Evolutionary conservation across 495 filamentous ascomycete genomes (phyloP).

Genomic region (Tetracladium marchalianum): DNA sequence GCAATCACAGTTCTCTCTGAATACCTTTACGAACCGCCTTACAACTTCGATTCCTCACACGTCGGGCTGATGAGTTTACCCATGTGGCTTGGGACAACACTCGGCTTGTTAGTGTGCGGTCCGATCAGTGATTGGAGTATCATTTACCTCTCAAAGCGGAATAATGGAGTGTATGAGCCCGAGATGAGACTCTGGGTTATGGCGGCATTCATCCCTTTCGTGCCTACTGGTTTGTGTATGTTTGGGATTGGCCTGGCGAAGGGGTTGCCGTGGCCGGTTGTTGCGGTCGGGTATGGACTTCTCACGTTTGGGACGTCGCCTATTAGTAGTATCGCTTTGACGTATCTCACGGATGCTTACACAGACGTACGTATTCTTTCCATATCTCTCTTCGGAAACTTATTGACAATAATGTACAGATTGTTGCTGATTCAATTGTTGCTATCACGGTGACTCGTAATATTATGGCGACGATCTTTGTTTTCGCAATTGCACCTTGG

Average conservation of each 20-base stretch:
- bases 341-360: slow-evolving; percentile 29
- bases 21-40: slow-evolving; percentile 25
- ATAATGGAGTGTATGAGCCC: slow-evolving; percentile 57
- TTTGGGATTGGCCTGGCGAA: slow-evolving; percentile 27
- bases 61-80: slow-evolving; percentile 30
- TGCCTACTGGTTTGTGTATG: slow-evolving; percentile 23
- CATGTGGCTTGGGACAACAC: slow-evolving; percentile 25
- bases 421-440: slow-evolving; percentile 26
- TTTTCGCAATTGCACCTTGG: slow-evolving; percentile 27
- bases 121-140: slow-evolving; percentile 31
- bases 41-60: slow-evolving; percentile 26
- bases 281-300: slow-evolving; percentile 21
- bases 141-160: slow-evolving; percentile 44
- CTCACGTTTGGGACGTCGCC: slow-evolving; percentile 22
- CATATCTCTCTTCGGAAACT: background rate
- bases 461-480: slow-evolving; percentile 22
- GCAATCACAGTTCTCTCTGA: slow-evolving; percentile 23
- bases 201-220: slow-evolving; percentile 19
- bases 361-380: slow-evolving; percentile 19
- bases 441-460: slow-evolving; percentile 27
- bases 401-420: slow-evolving; percentile 11
- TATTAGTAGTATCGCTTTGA: slow-evolving; percentile 21
- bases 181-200: slow-evolving; percentile 54
- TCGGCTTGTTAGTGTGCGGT: slow-evolving; percentile 27
- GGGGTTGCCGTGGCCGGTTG: slow-evolving; percentile 23